phyloP scores from a whole-genome alignment of 176 grass and related monocot species.

The Cenchrus americanus region DNA sequence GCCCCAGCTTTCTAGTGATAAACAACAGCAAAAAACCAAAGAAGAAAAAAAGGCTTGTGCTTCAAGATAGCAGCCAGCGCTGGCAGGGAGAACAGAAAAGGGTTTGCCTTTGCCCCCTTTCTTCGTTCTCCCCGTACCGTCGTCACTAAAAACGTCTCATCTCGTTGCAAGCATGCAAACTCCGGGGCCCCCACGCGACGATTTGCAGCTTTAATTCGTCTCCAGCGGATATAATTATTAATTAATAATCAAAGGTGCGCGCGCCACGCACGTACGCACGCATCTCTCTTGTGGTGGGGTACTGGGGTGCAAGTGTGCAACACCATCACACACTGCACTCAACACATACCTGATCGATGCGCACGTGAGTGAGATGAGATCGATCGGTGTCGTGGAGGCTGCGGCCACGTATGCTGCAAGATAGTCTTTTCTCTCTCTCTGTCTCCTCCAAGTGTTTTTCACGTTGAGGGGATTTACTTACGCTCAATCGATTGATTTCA shows the following conservation, averaged over 20 bases:
- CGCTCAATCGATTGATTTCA: neutral
- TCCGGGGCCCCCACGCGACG: neutral
- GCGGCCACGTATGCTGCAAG: neutral
- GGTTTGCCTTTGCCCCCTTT: constrained; percentile 30
- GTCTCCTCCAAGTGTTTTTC: neutral
- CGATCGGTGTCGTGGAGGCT: neutral
- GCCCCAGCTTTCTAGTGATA: constrained; percentile 5
- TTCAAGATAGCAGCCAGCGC: constrained; percentile 19
- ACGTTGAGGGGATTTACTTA: neutral
- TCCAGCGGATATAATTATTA: neutral
- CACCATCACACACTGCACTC: neutral
- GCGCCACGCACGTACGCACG: neutral
- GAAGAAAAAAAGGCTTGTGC: constrained; percentile 21
- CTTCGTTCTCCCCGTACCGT: neutral
- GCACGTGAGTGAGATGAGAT: neutral
- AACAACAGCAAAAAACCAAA: constrained; percentile 17
- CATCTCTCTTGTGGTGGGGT: neutral
- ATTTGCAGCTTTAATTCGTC: constrained; percentile 13
- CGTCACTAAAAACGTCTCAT: constrained; percentile 49
- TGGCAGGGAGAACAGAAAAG: neutral
- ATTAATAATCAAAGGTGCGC: constrained; percentile 29
- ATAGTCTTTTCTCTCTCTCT: neutral
- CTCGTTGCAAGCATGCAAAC: constrained; percentile 43
- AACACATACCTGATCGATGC: constrained; percentile 8
- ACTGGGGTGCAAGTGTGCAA: no score